Conservation (phyloP, 495 filamentous ascomycete species). For the Xylaria cubensis region DNA sequence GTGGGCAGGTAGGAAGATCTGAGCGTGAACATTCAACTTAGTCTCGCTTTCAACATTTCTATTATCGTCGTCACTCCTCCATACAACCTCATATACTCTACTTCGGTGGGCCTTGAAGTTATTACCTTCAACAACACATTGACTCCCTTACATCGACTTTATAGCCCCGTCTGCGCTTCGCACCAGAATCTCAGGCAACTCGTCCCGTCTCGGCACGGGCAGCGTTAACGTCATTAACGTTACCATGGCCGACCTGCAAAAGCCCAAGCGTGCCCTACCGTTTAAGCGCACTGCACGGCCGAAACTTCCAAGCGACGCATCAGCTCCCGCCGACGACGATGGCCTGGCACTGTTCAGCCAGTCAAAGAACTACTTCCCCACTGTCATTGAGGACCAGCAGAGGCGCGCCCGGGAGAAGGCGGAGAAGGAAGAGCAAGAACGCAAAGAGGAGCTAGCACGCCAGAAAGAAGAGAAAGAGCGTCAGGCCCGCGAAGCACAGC, state of each 20-base stretch:
- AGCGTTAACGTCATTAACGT: not conserved
- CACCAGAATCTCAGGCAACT: not conserved
- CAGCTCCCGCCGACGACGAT: constrained; percentile 43
- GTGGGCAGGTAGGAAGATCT: not conserved
- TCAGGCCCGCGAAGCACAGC: constrained; percentile 27
- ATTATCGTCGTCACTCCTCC: not conserved
- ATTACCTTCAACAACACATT: not conserved
- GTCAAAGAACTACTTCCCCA: constrained; percentile 66
- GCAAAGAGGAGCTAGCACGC: constrained; percentile 31
- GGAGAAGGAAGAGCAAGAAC: constrained; percentile 37
- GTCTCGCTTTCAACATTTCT: not conserved
- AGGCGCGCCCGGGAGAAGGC: constrained; percentile 44
- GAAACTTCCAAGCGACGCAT: constrained; percentile 40
- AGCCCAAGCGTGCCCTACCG: constrained; percentile 67
- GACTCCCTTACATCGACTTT: not conserved
- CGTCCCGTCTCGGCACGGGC: not conserved
- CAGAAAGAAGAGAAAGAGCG: constrained; percentile 40
- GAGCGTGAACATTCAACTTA: not conserved
- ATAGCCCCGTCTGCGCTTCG: not conserved
- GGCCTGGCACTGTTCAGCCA: constrained; percentile 70
- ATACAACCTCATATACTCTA: not conserved
- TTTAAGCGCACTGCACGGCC: constrained; percentile 67
- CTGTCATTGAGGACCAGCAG: constrained; percentile 63
- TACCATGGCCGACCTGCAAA: constrained; percentile 33
- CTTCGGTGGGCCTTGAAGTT: not conserved